These are phyloP conservation scores for Pseudomonodictys pantanalensis DNA, from an alignment of 495 filamentous ascomycete species.

Conservation along the genomic window DNA sequence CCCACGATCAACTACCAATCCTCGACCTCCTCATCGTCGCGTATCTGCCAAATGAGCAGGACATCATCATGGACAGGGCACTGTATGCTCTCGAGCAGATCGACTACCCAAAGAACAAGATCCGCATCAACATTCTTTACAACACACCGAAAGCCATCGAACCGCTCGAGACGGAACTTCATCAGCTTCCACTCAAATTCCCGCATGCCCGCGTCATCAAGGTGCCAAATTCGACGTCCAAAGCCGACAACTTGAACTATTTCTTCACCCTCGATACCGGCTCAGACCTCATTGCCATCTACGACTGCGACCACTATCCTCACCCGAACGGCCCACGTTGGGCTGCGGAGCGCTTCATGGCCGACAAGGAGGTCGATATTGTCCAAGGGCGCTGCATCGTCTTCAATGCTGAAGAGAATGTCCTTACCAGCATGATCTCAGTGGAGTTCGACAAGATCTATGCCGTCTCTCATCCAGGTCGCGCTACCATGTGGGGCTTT, in stretches of 20 bases:
- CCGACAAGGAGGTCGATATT: conserved; percentile 39
- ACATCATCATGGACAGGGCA: conserved; percentile 45
- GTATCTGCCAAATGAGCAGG: conserved; percentile 46
- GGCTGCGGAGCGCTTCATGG: conserved; percentile 42
- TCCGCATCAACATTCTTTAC: conserved; percentile 44
- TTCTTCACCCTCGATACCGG: conserved; percentile 41
- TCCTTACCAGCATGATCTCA: conserved; percentile 41
- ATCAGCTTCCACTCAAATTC: conserved; percentile 27
- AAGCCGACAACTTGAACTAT: conserved; percentile 46
- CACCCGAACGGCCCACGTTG: conserved; percentile 44
- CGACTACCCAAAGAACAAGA: conserved; percentile 41
- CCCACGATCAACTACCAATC: conserved; percentile 38
- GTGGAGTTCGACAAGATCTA: conserved; percentile 49
- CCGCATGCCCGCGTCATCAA: conserved; percentile 41
- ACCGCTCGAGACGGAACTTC: conserved; percentile 39
- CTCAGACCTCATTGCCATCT: conserved; percentile 43
- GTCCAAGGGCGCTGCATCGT: conserved; percentile 47
- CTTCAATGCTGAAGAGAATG: conserved; percentile 39
- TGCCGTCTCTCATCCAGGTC: conserved; percentile 45
- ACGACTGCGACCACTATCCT: conserved; percentile 46
- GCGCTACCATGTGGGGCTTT: conserved; percentile 41
- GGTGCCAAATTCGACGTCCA: conserved; percentile 43
- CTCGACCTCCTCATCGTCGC: conserved; percentile 46
- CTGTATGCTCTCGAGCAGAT: conserved; percentile 43
- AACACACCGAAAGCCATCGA: conserved; percentile 44